Conservation (phyloP, 768 basidiomycete genomes). For the Lactarius indigo region DNA sequence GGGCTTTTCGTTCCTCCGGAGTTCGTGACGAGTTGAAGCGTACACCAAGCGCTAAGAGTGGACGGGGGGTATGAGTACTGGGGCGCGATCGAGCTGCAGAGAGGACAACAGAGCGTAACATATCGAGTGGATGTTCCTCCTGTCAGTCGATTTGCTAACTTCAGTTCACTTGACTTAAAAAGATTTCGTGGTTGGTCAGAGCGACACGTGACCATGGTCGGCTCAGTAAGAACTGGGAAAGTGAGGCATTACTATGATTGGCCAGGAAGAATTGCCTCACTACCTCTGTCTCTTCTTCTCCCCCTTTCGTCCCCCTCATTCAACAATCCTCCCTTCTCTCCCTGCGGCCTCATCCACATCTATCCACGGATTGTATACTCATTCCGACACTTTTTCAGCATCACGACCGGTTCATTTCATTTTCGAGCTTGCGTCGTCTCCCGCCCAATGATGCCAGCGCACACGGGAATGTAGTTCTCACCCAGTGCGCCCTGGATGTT, state of each 20-base stretch:
- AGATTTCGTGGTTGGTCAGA: not conserved
- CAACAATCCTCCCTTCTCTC: not conserved
- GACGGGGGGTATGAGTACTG: not conserved
- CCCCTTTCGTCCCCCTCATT: not conserved
- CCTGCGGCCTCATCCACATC: not conserved
- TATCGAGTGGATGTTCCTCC: not conserved
- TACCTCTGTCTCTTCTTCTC: not conserved
- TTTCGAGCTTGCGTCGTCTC: constrained; percentile 1
- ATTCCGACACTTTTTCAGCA: not conserved
- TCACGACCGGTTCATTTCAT: not conserved
- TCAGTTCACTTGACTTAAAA: not conserved
- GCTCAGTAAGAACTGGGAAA: not conserved
- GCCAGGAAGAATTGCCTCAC: constrained; percentile 21
- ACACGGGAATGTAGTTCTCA: constrained; percentile 47
- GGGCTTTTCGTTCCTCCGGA: constrained; percentile 32
- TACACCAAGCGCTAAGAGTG: constrained; percentile 2
- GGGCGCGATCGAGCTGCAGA: not conserved
- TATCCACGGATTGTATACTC: not conserved
- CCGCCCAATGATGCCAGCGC: not conserved
- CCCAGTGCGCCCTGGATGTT: constrained; percentile 34
- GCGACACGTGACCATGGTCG: constrained; percentile 2
- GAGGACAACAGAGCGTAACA: not conserved
- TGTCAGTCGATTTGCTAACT: too few relatives aligned
- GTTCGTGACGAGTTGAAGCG: constrained; percentile 27
- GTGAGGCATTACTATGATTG: constrained; percentile 22